Evolutionary conservation across 345 rosid species (phyloP), one percentile per base, ranked within the genome.

Genomic region (Linum trigynum): DNA sequence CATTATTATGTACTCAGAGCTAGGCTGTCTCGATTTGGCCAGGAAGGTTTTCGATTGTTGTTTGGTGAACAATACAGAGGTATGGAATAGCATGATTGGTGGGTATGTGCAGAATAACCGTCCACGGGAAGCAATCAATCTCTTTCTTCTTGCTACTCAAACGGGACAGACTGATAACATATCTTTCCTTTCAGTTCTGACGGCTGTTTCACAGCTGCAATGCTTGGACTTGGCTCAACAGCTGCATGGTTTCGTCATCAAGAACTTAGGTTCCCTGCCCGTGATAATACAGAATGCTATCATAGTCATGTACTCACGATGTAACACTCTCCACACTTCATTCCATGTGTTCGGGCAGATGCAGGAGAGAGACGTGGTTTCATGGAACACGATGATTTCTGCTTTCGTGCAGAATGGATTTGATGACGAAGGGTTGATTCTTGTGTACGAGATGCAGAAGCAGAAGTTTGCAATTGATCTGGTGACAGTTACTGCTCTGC

Each of bases 321-420:
- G 92, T 73, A 81, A 79, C 65, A 76, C 85, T 69, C 69, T 92
- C 59, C 75, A 84, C 68, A 63, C 75, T 55, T 81, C 95, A 43
- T 89, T 89, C 68, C 61, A 77, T 72, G 79, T 89, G 69, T 92
- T 84, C 50, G 79, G 77, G 42, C 76, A 81, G 66, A 87, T 92
- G 96, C 70, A 63, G 55, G 83, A 82, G 65, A 83, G 92, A 76
- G 92, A 92, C 78, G 75, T 78, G 72, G 83, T 89, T 45, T 84
- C 92, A 9, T 92, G 98, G 96, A 92, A 89, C 72, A 87, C 95
- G 37, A 83, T 89, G 82, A 78, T 89, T 71, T 84, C 96, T 56
- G 89, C 90, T 39, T 86, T 89, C 72, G 80, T 89, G 58, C 96
- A 92, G 72, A 85, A 87, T 74, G 92, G 89, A 62, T 59, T 87